Base-by-base conservation (phyloP, 768 basidiomycete species). In the Boletus rubroflammeus region DNA sequence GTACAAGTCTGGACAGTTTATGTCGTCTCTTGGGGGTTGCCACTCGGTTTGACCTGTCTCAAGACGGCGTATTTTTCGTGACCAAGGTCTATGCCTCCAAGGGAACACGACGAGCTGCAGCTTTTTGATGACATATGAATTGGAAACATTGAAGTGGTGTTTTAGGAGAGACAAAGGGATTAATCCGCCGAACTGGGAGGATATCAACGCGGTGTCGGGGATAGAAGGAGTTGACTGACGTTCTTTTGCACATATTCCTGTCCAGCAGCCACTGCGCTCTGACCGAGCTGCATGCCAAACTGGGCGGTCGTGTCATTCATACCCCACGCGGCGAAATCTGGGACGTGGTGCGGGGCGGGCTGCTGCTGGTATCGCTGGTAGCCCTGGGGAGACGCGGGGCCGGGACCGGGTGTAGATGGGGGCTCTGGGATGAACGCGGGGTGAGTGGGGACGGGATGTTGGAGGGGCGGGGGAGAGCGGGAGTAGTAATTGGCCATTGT, bases 211-310 rank as follows among this genome's bases (percentile, higher is more conserved):
- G 59, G 44, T 55, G 39, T 42, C 11, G 35, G n/a, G 40, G 6
- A 38, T 23, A 35, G 17, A 35, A 47, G 34, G 13, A 26, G 25
- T 21, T 19, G 51, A 76, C 86, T 57, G 58, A 96, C 92, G 69
- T 98, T 98, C 70, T 88, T 88, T 72, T 94, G 91, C 44, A 99
- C 88, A 59, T 98, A 98, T 46, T 94, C 91, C 69, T 96, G 93
- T 0, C 97, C 96, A 0, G 93, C 96, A 6, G 87, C 85, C 3
- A 98, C 88, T 0, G 96, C 96, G 56, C 82, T 90, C 59, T 85
- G 85, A 4, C 96, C 95, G 29, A 98, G 83, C 69, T 98, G 96
- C 83, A 98, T 91, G 21, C 96, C 93, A 67, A 99, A 86, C 69
- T 95, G 89, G 0, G 97, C 91, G 2, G 97, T 98, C 10, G 93